Base-by-base conservation (phyloP, 306 rosid species). In the Castanea sativa region DNA sequence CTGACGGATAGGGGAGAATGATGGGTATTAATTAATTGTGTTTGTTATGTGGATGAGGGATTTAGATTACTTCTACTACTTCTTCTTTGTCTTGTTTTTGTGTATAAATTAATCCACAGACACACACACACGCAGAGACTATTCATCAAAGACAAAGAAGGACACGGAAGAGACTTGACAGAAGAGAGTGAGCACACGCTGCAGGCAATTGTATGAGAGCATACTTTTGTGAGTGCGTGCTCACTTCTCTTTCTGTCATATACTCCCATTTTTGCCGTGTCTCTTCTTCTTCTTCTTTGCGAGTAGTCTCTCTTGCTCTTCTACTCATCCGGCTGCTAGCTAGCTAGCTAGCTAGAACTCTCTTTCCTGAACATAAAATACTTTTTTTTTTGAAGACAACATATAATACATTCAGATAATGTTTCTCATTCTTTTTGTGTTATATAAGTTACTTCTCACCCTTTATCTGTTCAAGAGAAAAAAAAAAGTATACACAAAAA, bases 151-250 rank as follows among this genome's bases (percentile, higher is more conserved):
- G 41, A 14, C 57, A 19, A 53, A 74, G 83, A 71, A 75, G 71
- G 35, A 70, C 65, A 83, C 75, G 75, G 65, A 13, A 35, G 73
- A 61, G 84, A 78, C 80, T 92, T 93, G 98, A 94, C 98, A 94
- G 98, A 92, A 94, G 98, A 94, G 98, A 92, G 98, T 88, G 96
- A 90, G 98, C 97, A 91, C 97, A 87, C 79, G 80, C 90, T 76
- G 63, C 73, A 55, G 55, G 33, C 86, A 76, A 86, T 86, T 82
- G 93, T 91, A 89, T 89, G 80, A 82, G 61, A 33, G 68, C 85
- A 89, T 91, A 82, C 84, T 74, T 55, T 88, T 77, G 84, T 71
- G 59, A 80, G 81, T 87, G 88, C 38, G 97, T 88, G 97, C 97
- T 92, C 91, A 81, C 91, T 87, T 21, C 78, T 92, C 92, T 83